A percentile compares a stretch with the other conserved stretches of the same genome.
These are phyloP conservation scores for Litsea cubeba DNA, from an alignment of 164 flowering plant species.

Conservation along the genomic window DNA sequence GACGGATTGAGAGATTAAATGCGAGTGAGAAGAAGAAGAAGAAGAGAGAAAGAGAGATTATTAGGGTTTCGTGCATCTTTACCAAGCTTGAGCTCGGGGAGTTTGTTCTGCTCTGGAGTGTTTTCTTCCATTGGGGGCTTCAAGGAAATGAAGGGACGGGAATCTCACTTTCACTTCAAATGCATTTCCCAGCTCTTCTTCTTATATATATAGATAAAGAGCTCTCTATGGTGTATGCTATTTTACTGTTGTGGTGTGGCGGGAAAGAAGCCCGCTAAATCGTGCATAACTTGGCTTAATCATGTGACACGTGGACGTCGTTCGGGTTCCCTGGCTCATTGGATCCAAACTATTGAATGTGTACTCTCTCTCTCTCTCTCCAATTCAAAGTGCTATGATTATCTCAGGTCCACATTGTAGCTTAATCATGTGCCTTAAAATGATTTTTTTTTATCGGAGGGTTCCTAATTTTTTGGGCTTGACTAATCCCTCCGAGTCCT, in stretches of 20 bases:
- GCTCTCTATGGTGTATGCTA: background rate
- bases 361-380: too few species aligned
- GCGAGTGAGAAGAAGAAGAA: background rate
- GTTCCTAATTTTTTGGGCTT: too few species aligned
- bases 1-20: background rate
- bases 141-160: background rate
- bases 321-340: too few species aligned
- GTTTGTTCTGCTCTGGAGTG: constrained; percentile 59
- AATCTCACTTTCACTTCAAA: background rate
- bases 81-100: constrained; percentile 79
- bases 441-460: too few species aligned
- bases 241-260: background rate
- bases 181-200: background rate
- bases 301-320: too few species aligned
- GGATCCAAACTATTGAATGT: too few species aligned
- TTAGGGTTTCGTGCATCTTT: constrained; percentile 28
- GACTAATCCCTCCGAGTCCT: too few species aligned
- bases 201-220: background rate
- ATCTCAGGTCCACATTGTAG: too few species aligned
- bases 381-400: too few species aligned
- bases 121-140: constrained; percentile 37
- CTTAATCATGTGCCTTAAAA: too few species aligned
- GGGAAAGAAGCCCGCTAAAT: background rate
- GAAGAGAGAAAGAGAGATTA: background rate
- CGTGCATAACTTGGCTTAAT: too few species aligned